These are phyloP conservation scores for Dioscorea dumetorum DNA, from an alignment of 106 monocot species.

Conservation along the genomic window DNA sequence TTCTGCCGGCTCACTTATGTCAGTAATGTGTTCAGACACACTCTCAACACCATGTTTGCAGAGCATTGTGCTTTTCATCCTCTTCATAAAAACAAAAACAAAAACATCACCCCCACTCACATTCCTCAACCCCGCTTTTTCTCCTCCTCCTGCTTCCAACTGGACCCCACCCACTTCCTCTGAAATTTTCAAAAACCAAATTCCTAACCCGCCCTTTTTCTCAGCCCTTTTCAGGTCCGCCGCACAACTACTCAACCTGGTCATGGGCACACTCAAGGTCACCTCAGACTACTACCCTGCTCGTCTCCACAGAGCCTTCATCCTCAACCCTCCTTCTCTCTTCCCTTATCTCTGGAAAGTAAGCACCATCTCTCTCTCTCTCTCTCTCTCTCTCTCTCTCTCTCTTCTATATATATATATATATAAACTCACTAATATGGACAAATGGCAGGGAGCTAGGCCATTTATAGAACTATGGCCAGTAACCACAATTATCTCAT, in stretches of 20 bases:
- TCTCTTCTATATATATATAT: too few relatives aligned
- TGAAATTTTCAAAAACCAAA: too few relatives aligned
- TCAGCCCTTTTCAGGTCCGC: constrained; percentile 72
- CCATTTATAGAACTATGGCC: constrained; percentile 58
- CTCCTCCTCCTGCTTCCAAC: too few relatives aligned
- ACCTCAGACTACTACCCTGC: constrained; percentile 65
- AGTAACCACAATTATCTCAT: constrained; percentile 35
- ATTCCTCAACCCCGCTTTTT: too few relatives aligned
- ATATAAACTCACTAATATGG: neutral
- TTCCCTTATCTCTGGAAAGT: constrained; percentile 81
- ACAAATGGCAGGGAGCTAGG: constrained; percentile 47
- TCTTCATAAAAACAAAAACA: too few relatives aligned
- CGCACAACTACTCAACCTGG: constrained; percentile 52
- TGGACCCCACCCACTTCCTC: too few relatives aligned
- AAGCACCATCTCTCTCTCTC: neutral
- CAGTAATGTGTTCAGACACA: too few relatives aligned
- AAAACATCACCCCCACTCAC: too few relatives aligned
- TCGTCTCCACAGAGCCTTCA: constrained; percentile 59
- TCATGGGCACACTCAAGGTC: constrained; percentile 58
- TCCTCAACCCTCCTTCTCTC: constrained; percentile 65
- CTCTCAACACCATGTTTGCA: too few relatives aligned
- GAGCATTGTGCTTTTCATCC: too few relatives aligned
- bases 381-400: neutral
- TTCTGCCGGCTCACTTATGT: too few relatives aligned
- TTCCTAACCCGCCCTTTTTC: too few relatives aligned